phyloP scores from a whole-genome alignment of 495 filamentous ascomycete species.

The Penicillium nucicola region DNA sequence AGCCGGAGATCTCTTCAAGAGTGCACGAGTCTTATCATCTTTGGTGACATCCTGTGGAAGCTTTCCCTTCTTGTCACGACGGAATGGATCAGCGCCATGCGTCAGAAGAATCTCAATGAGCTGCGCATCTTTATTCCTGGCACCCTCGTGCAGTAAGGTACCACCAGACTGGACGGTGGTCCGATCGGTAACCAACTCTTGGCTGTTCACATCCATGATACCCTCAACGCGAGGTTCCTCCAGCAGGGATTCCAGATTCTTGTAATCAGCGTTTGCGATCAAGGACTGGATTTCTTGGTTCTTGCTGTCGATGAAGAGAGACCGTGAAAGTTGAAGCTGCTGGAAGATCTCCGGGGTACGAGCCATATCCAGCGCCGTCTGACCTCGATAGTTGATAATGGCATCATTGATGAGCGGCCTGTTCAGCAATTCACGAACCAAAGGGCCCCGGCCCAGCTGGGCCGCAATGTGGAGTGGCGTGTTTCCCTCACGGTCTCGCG shows the following conservation, averaged over 20 bases:
- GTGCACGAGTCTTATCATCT: conserved; percentile 80
- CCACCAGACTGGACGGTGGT: conserved; percentile 72
- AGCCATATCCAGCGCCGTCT: conserved; percentile 83
- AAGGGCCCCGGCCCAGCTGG: conserved; percentile 69
- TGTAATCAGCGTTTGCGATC: conserved; percentile 68
- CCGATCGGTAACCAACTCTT: conserved; percentile 81
- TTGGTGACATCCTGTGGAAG: conserved; percentile 96
- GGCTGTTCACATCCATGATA: conserved; percentile 83
- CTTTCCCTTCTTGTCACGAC: conserved; percentile 90
- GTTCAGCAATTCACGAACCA: conserved; percentile 78
- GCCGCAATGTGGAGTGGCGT: conserved; percentile 89
- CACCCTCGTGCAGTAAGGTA: conserved; percentile 90
- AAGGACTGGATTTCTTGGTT: conserved; percentile 77
- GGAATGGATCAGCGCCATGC: conserved; percentile 97
- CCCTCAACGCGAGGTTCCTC: conserved; percentile 81
- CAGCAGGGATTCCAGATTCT: conserved; percentile 70
- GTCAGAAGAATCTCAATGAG: conserved; percentile 86
- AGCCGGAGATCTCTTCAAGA: conserved; percentile 91
- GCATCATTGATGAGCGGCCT: conserved; percentile 83
- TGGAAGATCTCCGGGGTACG: conserved; percentile 93
- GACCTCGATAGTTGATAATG: conserved; percentile 82
- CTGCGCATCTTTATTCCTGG: conserved; percentile 75
- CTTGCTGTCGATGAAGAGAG: conserved; percentile 83
- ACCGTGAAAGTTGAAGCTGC: conserved; percentile 85
- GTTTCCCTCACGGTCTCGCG: conserved; percentile 87